phyloP scores from a whole-genome alignment of 331 rosid genomes.

The Quercus lobata region DNA sequence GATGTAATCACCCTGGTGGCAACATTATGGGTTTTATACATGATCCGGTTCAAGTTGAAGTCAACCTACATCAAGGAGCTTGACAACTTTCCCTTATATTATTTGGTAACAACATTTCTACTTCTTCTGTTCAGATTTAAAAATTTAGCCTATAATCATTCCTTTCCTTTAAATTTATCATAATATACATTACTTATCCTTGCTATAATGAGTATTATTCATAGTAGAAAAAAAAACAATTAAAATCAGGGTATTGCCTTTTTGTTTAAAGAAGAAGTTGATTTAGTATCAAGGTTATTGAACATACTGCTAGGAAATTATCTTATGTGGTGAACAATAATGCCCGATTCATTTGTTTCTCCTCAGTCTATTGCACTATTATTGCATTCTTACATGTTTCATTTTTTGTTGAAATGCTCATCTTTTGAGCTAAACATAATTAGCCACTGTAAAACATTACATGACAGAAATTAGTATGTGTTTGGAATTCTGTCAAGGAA shows the following conservation, averaged over 20 bases:
- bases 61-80: slow-evolving; percentile 62
- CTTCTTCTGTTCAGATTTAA: not conserved
- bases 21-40: slow-evolving; percentile 57
- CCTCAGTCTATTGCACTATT: no score
- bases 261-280: not conserved
- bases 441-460: no score
- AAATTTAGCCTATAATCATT: not conserved
- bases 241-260: not conserved
- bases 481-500: no score
- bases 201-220: not conserved
- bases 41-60: slow-evolving; percentile 61
- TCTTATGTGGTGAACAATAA: no score
- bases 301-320: no score
- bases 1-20: slow-evolving; percentile 42
- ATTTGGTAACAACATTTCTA: slow-evolving; percentile 41
- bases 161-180: not conserved
- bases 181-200: not conserved
- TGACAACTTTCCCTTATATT: slow-evolving; percentile 46
- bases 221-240: not conserved
- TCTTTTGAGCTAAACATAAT: no score
- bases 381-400: no score
- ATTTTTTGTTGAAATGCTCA: no score
- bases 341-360: no score
- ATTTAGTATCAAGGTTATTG: no score
- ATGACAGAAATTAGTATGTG: no score